Evolutionary conservation across 768 basidiomycete species (phyloP).

Genomic region (Tulasnella sp.): DNA sequence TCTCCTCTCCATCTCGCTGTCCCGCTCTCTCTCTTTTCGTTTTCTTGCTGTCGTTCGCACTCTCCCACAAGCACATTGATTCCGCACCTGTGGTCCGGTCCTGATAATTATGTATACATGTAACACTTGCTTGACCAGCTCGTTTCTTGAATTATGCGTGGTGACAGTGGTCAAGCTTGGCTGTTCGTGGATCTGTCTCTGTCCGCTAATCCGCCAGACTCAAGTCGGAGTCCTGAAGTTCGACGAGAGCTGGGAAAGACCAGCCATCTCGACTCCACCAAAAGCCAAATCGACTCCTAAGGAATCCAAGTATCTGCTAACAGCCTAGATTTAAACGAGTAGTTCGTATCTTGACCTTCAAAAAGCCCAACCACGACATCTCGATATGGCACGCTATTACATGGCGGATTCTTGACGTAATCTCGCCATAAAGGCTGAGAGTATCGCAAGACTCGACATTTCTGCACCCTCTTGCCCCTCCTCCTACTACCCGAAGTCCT

Average conservation of each 20-base stretch:
- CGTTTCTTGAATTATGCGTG: background rate
- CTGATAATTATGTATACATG: slow-evolving; percentile 1
- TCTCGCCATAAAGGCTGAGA: no score
- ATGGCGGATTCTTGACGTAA: no score
- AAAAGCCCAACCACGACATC: no score
- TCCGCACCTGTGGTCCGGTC: background rate
- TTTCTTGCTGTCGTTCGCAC: background rate
- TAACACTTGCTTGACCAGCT: background rate
- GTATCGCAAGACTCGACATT: no score
- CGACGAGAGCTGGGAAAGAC: background rate
- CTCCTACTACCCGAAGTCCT: no score
- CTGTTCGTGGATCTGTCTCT: no score
- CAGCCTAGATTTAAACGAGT: no score
- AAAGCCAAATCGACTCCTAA: no score
- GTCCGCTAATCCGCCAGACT: background rate
- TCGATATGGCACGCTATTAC: no score
- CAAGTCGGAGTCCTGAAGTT: background rate
- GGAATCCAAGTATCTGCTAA: no score
- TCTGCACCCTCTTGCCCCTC: no score
- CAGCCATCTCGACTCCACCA: background rate
- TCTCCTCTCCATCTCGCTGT: slow-evolving; percentile 5
- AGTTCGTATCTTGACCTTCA: no score
- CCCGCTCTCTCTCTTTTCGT: background rate
- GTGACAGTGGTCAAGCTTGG: background rate
- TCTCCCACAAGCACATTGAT: background rate